Evolutionary conservation across 208 protist species (phyloP), one percentile per base, ranked within the genome.

Genomic region (Blastocrithidia nonstop): DNA sequence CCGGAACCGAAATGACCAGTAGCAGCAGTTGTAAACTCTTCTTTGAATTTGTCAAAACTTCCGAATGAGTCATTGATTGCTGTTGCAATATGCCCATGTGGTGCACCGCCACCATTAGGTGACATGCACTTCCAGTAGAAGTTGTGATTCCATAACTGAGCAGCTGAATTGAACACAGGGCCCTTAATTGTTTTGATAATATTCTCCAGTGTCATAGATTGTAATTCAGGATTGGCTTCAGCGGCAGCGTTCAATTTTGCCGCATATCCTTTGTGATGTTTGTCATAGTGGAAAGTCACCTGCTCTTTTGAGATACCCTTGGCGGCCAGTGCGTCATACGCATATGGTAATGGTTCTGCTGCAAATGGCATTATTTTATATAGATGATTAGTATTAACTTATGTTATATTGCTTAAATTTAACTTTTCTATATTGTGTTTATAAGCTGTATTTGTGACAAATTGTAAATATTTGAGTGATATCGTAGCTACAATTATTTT

Each of bases 121-220:
- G 40, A 66, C 38, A 94, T 49, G 41, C 57, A 88, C 25, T 85
- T 55, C 89, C 93, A 97, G 77, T 88, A 96, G 65, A 96, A 96
- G 62, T 84, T 79, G 67, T 96, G 93, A 62, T 96, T 96, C 58
- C 70, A 96, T 51, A 92, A 65, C 73, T 96, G 92, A 21, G 85
- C 88, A 11, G 92, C 84, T 16, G 67, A 66, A 67, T 96, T 96
- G 75, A 93, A 96, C 21, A 76, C 55, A 33, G 69, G 66, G 38
- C 81, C 87, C 55, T 84, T 88, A 40, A 53, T 46, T 7, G 70
- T 75, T 54, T 65, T 71, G 54, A 95, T 84, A 21, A 94, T 60
- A 57, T 94, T 74, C 51, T 83, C 61, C 29, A 96, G 25, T 19
- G 54, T 66, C 66, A 92, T 93, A 27, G 28, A 37, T 20, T 54